Conservation (phyloP, 768 basidiomycete genomes). For the Suillus fuscotomentosus region DNA sequence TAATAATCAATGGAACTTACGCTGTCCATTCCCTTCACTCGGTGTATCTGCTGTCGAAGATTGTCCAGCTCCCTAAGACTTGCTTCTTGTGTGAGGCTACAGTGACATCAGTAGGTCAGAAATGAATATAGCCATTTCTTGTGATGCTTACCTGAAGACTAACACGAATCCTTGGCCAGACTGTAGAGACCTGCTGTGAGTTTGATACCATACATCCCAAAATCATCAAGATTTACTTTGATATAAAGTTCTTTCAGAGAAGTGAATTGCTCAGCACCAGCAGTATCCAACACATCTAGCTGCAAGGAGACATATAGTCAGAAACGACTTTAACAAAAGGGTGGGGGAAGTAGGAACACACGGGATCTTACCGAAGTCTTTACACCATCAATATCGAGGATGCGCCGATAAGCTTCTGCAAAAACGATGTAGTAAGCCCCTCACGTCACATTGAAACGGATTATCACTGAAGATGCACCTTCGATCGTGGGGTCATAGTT, state of each 20-base stretch:
- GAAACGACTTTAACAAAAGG: constrained; percentile 6
- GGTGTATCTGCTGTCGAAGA: constrained; percentile 77
- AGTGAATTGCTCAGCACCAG: constrained; percentile 84
- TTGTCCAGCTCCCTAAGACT: constrained; percentile 78
- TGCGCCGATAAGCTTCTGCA: constrained; percentile 70
- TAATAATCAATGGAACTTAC: constrained; percentile 34
- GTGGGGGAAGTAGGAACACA: constrained; percentile 16
- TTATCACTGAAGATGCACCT: constrained; percentile 41
- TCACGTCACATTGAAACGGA: background rate
- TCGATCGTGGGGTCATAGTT: constrained; percentile 85
- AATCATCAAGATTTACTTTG: constrained; percentile 43
- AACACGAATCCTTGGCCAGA: constrained; percentile 77
- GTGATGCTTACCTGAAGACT: constrained; percentile 64
- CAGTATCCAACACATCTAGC: constrained; percentile 83
- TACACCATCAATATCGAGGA: constrained; percentile 65
- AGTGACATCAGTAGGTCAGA: constrained; percentile 1
- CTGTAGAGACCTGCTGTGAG: constrained; percentile 30
- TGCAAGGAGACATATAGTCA: constrained; percentile 28
- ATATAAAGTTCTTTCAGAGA: constrained; percentile 81
- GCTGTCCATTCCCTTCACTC: constrained; percentile 70
- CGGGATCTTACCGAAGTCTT: constrained; percentile 49
- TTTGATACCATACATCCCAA: background rate
- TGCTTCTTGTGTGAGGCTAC: constrained; percentile 77
- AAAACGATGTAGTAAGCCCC: constrained; percentile 13
- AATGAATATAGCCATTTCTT: background rate